Conservation (phyloP, 2,329 filamentous ascomycete genomes). For the Talaromyces sp. region DNA sequence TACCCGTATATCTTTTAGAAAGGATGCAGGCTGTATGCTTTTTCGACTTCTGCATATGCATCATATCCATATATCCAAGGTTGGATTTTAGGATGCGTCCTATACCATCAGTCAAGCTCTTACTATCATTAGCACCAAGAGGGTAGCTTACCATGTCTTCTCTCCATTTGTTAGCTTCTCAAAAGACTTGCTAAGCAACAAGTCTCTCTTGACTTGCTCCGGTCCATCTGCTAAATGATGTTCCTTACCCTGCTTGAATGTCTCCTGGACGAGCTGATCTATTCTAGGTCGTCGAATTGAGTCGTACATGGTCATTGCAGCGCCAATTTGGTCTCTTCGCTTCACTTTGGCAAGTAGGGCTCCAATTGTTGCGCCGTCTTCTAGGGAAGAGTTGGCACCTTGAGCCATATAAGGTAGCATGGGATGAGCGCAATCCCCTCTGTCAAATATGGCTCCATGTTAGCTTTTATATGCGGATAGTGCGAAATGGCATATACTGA, state of each 20-base stretch:
- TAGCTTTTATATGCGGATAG: too few relatives aligned
- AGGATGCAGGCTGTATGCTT: not conserved
- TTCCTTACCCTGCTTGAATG: not conserved
- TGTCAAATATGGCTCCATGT: not conserved
- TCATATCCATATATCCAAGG: not conserved
- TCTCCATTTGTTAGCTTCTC: not conserved
- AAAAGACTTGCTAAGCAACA: not conserved
- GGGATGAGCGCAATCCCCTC: slow-evolving; percentile 52
- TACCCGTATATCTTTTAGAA: not conserved
- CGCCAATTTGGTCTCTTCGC: not conserved
- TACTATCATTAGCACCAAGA: not conserved
- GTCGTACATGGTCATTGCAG: not conserved
- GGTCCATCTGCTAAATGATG: not conserved
- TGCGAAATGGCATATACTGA: not conserved
- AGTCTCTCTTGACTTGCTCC: not conserved
- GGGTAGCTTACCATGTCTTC: not conserved
- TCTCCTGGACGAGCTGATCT: not conserved
- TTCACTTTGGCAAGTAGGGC: not conserved
- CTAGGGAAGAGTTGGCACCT: slow-evolving; percentile 65
- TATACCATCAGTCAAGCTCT: not conserved
- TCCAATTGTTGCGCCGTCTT: slow-evolving; percentile 65
- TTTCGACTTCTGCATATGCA: not conserved
- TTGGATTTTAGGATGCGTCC: not conserved
- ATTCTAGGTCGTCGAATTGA: not conserved
- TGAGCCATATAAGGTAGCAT: slow-evolving; percentile 64